Evolutionary conservation across 306 rosid species (phyloP).

Genomic region (Dryas alaskensis): DNA sequence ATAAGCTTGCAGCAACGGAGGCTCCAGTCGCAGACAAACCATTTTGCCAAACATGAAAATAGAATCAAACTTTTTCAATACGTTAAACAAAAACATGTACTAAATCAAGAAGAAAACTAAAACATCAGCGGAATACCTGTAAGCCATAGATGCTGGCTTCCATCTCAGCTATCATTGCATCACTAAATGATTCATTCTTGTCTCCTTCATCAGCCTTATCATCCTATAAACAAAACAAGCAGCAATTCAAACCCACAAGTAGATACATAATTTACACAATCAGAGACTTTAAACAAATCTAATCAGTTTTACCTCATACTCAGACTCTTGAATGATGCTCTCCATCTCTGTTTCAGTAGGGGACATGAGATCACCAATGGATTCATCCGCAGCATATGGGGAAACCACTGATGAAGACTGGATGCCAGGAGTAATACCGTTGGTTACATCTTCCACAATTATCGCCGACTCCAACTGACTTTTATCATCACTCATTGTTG

Average conservation of each 20-base stretch:
- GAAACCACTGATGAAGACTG: slow-evolving; percentile 22
- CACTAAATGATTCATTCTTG: slow-evolving; percentile 48
- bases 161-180: slow-evolving; percentile 74
- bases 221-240: slow-evolving; percentile 48
- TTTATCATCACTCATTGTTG: slow-evolving; percentile 28
- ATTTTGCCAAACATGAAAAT: not conserved
- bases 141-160: slow-evolving; percentile 78
- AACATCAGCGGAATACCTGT: slow-evolving; percentile 55
- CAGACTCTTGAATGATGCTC: slow-evolving; percentile 50
- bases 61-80: not conserved
- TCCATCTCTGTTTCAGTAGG: slow-evolving; percentile 48
- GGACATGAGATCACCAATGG: slow-evolving; percentile 34
- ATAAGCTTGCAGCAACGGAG: not conserved
- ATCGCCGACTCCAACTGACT: slow-evolving; percentile 27
- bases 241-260: not conserved
- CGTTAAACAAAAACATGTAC: not conserved
- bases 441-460: slow-evolving; percentile 22
- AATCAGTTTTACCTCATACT: slow-evolving; percentile 48
- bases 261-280: slow-evolving; percentile 1
- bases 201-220: slow-evolving; percentile 41
- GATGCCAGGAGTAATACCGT: slow-evolving; percentile 21
- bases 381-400: slow-evolving; percentile 31
- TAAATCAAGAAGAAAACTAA: slow-evolving; percentile 23
- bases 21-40: not conserved
- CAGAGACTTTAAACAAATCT: slow-evolving; percentile 23